Base-by-base conservation (phyloP, 2,329 filamentous ascomycete genomes). In the Ophiostoma himal-ulmi region DNA sequence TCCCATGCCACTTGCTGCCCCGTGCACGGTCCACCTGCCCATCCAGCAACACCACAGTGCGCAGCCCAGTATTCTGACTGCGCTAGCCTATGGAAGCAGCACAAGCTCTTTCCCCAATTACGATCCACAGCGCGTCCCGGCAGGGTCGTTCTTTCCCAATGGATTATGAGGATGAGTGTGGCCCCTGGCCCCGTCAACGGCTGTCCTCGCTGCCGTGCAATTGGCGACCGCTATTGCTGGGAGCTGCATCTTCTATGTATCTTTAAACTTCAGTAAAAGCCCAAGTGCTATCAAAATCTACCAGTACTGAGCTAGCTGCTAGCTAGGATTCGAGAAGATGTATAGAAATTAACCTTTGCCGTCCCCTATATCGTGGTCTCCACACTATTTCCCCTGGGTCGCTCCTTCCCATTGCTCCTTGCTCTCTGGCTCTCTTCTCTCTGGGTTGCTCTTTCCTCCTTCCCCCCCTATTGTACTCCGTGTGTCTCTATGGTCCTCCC, bases 271-370 rank as follows among this genome's bases (percentile, higher is more conserved):
- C 20, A 52, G 44, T 17, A 2, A 30, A 3, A 30, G 3, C n/a
- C n/a, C n/a, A 30, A 30, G 30, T 57, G n/a, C 52, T 57, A 26
- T 57, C 52, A 2, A 48, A 17, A 48, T 48, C 44, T 20, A 48
- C 44, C 37, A 48, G 17, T 20, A 48, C 44, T 48, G 44, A 48
- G 44, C 44, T 48, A 48, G 48, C 52, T 48, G 52, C 52, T 30
- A 57, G 8, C 52, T 57, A 48, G n/a, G 44, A 48, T 8, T 48
- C 17, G 44, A 48, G 20, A 2, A 48, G 5, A 48, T 17, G 44
- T 48, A 48, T 48, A 17, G 71, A 71, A 73, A 71, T 70, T 71
- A 39, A 60, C 69, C 69, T 68, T 37, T 69, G 26, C 62, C 62
- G 17, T 39, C 64, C 57, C 67, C 67, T 72, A 68, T 67, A 48